Evolutionary conservation across 352 stramenopile genomes (phyloP).

Genomic region (Globisporangium splendens): DNA sequence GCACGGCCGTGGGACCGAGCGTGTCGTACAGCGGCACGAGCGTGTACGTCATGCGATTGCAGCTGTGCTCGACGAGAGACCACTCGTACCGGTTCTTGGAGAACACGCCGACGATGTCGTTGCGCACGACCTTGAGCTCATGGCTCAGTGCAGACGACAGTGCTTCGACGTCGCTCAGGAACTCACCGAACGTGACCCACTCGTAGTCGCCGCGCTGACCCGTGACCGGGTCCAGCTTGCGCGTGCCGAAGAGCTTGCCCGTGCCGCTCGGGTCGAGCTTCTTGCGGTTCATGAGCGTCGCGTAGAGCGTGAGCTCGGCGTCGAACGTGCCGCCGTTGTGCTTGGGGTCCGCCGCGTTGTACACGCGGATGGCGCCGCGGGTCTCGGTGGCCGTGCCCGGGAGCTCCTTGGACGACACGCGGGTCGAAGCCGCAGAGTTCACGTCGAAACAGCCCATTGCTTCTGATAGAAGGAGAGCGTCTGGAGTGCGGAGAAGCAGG

Average conservation of each 20-base stretch:
- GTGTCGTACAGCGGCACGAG: constrained; percentile 84
- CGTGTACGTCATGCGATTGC: constrained; percentile 65
- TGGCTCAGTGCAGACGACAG: constrained; percentile 37
- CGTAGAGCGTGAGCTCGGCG: constrained; percentile 45
- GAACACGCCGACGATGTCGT: constrained; percentile 69
- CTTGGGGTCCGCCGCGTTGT: constrained; percentile 12
- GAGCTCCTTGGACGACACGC: too few species aligned
- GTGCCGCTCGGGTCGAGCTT: constrained; percentile 40
- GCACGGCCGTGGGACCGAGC: constrained; percentile 56
- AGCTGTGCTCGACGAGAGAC: constrained; percentile 56
- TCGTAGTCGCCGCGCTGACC: constrained; percentile 36
- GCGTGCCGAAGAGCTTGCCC: constrained; percentile 54
- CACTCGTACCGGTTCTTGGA: constrained; percentile 72
- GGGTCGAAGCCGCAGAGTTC: too few species aligned
- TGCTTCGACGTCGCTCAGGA: constrained; percentile 41
- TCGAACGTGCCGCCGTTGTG: constrained; percentile 21
- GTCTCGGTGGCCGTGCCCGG: constrained; percentile 7
- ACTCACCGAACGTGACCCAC: constrained; percentile 61
- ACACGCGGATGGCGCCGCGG: constrained; percentile 17
- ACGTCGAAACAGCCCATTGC: too few species aligned
- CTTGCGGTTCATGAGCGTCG: constrained; percentile 37
- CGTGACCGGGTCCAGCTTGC: constrained; percentile 33
- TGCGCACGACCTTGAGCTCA: constrained; percentile 28
- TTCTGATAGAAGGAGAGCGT: too few species aligned
- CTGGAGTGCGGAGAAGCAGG: too few species aligned